Percentiles rank a stretch among this genome's conserved stretches.
Conservation (phyloP, 108 stramenopile species). For the Cyclotella distinguenda region DNA sequence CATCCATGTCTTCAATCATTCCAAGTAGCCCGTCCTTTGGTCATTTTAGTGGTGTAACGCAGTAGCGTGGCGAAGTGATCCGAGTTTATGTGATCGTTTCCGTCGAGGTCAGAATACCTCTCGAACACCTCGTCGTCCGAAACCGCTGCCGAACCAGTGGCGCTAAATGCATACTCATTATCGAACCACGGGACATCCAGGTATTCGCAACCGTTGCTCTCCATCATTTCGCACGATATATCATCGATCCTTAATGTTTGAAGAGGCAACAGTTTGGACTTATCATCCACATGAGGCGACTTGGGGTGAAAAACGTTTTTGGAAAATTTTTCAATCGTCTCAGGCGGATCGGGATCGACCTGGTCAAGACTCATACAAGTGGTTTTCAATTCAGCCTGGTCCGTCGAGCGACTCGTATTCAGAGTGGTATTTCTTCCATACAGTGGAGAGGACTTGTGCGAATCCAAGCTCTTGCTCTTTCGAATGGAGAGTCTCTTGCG, state of each 20-base stretch:
- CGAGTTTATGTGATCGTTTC: constrained; percentile 9
- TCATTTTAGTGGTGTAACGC: not conserved
- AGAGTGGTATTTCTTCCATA: not conserved
- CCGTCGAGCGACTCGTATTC: constrained; percentile 9
- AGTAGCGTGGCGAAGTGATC: constrained; percentile 20
- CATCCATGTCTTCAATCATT: not conserved
- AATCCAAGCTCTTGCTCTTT: constrained; percentile 11
- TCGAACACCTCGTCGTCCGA: constrained; percentile 25
- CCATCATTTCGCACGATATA: not conserved
- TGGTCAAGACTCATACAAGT: constrained; percentile 23
- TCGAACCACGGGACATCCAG: constrained; percentile 13
- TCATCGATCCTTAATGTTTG: constrained; percentile 18
- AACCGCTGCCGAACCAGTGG: constrained; percentile 4
- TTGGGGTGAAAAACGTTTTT: constrained; percentile 5
- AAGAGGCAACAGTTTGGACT: constrained; percentile 12
- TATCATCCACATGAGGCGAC: not conserved
- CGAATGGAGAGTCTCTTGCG: not conserved
- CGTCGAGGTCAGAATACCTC: constrained; percentile 18
- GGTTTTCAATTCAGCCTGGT: constrained; percentile 6
- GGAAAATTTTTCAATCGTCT: constrained; percentile 11
- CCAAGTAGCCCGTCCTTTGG: not conserved
- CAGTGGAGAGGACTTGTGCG: not conserved
- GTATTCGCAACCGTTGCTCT: not conserved
- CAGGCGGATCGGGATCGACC: constrained; percentile 12
- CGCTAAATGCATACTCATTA: constrained; percentile 25